Evolutionary conservation across 2,329 filamentous ascomycete genomes (phyloP), one percentile per base, ranked within the genome.

Genomic region (Scolecobasidium constrictum): DNA sequence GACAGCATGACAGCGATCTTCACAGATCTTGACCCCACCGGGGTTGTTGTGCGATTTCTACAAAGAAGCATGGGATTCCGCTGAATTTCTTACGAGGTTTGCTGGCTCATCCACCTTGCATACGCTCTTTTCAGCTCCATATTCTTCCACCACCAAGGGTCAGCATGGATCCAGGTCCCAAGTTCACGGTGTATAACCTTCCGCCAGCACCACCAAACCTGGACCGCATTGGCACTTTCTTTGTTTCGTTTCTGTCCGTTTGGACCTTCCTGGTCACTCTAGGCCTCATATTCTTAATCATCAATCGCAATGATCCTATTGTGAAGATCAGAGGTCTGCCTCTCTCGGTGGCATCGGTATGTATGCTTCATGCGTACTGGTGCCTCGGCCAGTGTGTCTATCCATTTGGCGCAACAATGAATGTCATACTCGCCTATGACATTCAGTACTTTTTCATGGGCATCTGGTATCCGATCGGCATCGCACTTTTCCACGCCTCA

Each of bases 361-460:
- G 49, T n/a, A 52, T 56, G 48, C 54, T 62, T 13, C 59, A 62
- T 40, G 43, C 61, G 16, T 62, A 62, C 42, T 51, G 61, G 18
- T 9, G 9, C 26, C 26, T 31, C n/a, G 26, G 26, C 9, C 26
- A 31, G n/a, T n/a, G 9, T 31, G 26, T 31, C n/a, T 31, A 31
- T n/a, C 26, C 26, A n/a, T 9, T 31, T 31, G 26, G 26, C 26
- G 48, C 59, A 9, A 45, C 61, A 12, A 58, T 61, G 15, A 47
- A 61, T 6, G 47, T 61, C 3, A 31, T 31, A 7, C 26, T 31
- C 9, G 59, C 58, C n/a, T 62, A 62, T 43, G 56, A 57, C 11
- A 53, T 53, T 49, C 60, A 60, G 28, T 62, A 58, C 44, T 61
- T 57, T 58, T 53, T 61, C 37, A 62, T 62, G 59, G 59, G 56